A percentile compares a stretch with the other conserved stretches of the same genome.
Evolutionary conservation across 768 basidiomycete species (phyloP).

Genomic region (Phanerochaete sordida): DNA sequence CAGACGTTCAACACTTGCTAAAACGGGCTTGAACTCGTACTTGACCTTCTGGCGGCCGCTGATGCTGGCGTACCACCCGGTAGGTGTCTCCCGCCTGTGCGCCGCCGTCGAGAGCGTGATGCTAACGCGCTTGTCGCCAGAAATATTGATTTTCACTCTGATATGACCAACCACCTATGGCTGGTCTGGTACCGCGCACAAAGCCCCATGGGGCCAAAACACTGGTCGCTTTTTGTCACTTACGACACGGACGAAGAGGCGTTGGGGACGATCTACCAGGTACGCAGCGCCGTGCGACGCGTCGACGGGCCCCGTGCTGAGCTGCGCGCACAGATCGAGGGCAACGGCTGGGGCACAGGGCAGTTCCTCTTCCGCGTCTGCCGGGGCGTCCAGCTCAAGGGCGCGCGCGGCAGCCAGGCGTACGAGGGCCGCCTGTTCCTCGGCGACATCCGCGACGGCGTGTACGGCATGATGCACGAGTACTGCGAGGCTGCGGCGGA

Average conservation of each 20-base stretch:
- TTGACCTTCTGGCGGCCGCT: background rate
- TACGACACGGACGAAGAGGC: constrained; percentile 18
- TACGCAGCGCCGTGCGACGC: background rate
- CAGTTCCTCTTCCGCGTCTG: constrained; percentile 12
- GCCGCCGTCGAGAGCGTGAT: background rate
- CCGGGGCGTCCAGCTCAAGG: constrained; percentile 16
- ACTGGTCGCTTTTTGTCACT: constrained; percentile 17
- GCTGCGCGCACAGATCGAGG: constrained; percentile 8
- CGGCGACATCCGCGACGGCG: constrained; percentile 13
- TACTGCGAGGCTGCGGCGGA: constrained; percentile 16
- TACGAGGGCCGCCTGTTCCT: constrained; percentile 15
- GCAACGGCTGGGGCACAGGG: constrained; percentile 16
- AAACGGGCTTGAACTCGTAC: background rate
- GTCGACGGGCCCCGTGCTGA: background rate
- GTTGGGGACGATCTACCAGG: constrained; percentile 15
- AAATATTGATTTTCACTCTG: background rate
- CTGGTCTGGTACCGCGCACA: constrained; percentile 17
- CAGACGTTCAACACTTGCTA: constrained; percentile 1
- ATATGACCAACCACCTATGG: constrained; percentile 16
- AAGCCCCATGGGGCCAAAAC: constrained; percentile 13
- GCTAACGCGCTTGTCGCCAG: background rate
- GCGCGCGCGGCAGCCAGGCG: constrained; percentile 15
- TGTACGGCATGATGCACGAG: constrained; percentile 18
- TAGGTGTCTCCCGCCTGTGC: background rate
- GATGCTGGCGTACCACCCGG: background rate